A percentile compares a stretch with the other conserved stretches of the same genome.
phyloP scores from a whole-genome alignment of 805 yeast genomes.

The Ascoidea rubescens region DNA sequence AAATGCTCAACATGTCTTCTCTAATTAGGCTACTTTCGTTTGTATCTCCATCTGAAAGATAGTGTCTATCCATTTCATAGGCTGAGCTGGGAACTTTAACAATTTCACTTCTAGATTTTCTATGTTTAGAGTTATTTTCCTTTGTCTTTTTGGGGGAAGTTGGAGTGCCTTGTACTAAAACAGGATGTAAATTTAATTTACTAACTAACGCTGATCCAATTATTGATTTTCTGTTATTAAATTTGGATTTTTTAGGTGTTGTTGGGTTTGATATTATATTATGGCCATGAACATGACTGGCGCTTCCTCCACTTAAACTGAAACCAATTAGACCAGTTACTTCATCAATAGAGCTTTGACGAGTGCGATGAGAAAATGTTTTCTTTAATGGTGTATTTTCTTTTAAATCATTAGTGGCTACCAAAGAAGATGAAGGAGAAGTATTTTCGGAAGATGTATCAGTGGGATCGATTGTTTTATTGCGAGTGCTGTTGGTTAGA shows the following conservation, averaged over 20 bases:
- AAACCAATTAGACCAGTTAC: neutral
- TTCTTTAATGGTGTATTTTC: neutral
- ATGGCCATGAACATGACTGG: too few species aligned
- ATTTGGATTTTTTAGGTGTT: neutral
- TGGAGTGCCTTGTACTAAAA: slow-evolving; percentile 21
- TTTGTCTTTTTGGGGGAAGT: slow-evolving; percentile 13
- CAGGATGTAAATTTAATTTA: slow-evolving; percentile 27
- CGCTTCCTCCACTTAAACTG: neutral
- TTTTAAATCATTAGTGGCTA: too few species aligned
- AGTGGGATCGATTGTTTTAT: neutral
- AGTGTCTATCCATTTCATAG: neutral
- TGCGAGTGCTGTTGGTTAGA: neutral
- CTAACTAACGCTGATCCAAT: slow-evolving; percentile 25
- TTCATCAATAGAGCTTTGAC: neutral
- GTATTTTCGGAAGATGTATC: neutral
- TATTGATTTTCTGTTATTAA: slow-evolving; percentile 6
- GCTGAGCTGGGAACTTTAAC: neutral
- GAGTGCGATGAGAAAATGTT: neutral
- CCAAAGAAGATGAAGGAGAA: neutral
- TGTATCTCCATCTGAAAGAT: neutral
- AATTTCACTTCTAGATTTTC: too few species aligned
- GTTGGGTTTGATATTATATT: neutral
- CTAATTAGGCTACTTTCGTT: too few species aligned
- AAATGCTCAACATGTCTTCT: too few species aligned
- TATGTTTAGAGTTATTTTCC: neutral